Conservation (phyloP, 2,329 filamentous ascomycete species). For the Phaeoacremonium minimum region DNA sequence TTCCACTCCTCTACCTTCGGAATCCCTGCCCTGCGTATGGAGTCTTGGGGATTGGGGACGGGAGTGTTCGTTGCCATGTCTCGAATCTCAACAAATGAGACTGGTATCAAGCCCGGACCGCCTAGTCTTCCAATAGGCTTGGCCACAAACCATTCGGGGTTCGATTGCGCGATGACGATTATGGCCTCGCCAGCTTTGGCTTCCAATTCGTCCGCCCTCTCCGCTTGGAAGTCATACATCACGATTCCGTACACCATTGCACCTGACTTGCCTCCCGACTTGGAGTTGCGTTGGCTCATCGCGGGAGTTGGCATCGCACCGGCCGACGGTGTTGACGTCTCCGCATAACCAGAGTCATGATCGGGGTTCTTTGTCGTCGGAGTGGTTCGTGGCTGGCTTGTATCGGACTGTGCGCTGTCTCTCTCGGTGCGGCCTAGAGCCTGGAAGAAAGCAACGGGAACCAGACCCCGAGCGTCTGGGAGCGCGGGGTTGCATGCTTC, state of each 20-base stretch:
- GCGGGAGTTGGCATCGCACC: slow-evolving; percentile 25
- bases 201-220: slow-evolving; percentile 92
- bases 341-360: slow-evolving; percentile 89
- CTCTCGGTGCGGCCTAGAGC: slow-evolving; percentile 86
- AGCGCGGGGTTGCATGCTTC: slow-evolving; percentile 94
- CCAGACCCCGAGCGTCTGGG: slow-evolving; percentile 81
- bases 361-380: slow-evolving; percentile 57
- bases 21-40: slow-evolving; percentile 83
- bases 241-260: slow-evolving; percentile 96
- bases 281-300: slow-evolving; percentile 41
- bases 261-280: slow-evolving; percentile 49
- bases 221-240: slow-evolving; percentile 93
- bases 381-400: slow-evolving; percentile 40
- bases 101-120: slow-evolving; percentile 90
- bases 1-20: slow-evolving; percentile 98
- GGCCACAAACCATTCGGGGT: slow-evolving; percentile 98
- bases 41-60: slow-evolving; percentile 76
- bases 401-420: slow-evolving; percentile 73
- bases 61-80: slow-evolving; percentile 87
- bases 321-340: slow-evolving; percentile 29
- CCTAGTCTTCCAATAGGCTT: slow-evolving; percentile 98
- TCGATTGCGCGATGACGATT: slow-evolving; percentile 97
- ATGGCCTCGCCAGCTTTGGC: slow-evolving; percentile 94
- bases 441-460: slow-evolving; percentile 93
- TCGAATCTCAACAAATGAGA: slow-evolving; percentile 93